Conservation (phyloP, 148 eudicot species). For the Cornus florida region DNA sequence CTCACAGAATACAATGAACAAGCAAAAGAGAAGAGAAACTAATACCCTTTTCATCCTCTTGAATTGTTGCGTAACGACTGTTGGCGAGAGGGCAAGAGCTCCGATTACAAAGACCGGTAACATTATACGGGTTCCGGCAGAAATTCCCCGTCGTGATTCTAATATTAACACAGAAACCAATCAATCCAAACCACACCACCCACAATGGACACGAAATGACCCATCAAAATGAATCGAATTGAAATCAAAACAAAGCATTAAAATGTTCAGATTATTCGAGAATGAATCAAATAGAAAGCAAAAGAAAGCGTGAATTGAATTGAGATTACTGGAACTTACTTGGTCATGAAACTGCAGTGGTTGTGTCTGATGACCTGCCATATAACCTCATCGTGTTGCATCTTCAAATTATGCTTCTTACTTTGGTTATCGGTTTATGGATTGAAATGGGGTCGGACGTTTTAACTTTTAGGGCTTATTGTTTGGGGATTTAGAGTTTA, state of each 20-base stretch:
- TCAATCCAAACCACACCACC: background rate
- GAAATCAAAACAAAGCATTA: background rate
- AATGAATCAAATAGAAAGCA: background rate
- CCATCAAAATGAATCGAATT: background rate
- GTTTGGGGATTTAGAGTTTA: background rate
- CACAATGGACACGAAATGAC: background rate
- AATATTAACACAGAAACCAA: slow-evolving; percentile 5
- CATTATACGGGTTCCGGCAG: slow-evolving; percentile 91
- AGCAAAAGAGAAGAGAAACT: slow-evolving; percentile 2
- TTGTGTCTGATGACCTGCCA: slow-evolving; percentile 97
- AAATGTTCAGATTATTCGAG: background rate
- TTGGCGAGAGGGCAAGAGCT: slow-evolving; percentile 99
- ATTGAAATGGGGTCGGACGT: background rate
- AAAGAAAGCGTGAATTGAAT: background rate
- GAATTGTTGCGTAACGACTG: slow-evolving; percentile 88
- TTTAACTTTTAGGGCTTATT: background rate
- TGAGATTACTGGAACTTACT: slow-evolving; percentile 35
- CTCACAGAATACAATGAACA: background rate
- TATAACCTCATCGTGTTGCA: slow-evolving; percentile 98
- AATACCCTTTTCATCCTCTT: slow-evolving; percentile 72
- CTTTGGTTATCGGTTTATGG: too few species aligned
- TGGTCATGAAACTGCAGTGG: slow-evolving; percentile 95
- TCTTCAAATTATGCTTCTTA: slow-evolving; percentile 27
- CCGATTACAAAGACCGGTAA: slow-evolving; percentile 93
- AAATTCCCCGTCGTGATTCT: slow-evolving; percentile 88